These are phyloP conservation scores for Phallus indusiatus DNA, from an alignment of 768 basidiomycete genomes.

Conservation along the genomic window DNA sequence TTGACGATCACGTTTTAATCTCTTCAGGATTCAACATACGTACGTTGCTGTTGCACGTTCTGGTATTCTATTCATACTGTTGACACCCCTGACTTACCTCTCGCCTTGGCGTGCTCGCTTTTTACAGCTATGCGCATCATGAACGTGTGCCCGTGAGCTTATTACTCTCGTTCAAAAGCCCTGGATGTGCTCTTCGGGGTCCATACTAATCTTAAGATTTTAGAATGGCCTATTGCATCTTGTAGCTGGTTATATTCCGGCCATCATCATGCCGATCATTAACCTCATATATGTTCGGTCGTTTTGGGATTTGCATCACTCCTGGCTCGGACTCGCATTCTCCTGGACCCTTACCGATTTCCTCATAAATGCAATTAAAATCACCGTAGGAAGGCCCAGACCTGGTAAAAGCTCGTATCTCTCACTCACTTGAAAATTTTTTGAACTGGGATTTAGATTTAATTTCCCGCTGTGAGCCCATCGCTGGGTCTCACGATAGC, in stretches of 20 bases:
- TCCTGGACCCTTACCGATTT: constrained; percentile 53
- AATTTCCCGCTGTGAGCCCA: constrained; percentile 64
- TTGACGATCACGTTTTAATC: not conserved
- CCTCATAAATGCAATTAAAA: constrained; percentile 77
- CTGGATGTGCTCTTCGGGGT: not conserved
- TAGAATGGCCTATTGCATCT: constrained; percentile 17
- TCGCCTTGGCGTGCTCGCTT: constrained; percentile 17
- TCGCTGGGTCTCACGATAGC: constrained; percentile 52
- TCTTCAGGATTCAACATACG: constrained; percentile 27
- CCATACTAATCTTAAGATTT: not conserved
- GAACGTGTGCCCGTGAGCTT: constrained; percentile 68
- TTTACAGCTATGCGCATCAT: constrained; percentile 49
- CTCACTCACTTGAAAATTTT: not conserved
- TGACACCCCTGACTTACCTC: constrained; percentile 16
- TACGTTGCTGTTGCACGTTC: constrained; percentile 21
- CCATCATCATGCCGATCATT: constrained; percentile 60
- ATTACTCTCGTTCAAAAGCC: not conserved
- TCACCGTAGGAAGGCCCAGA: constrained; percentile 83
- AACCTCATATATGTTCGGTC: constrained; percentile 66
- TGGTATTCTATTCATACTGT: constrained; percentile 1
- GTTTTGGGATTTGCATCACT: constrained; percentile 82
- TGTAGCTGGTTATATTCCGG: constrained; percentile 52
- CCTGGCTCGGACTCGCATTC: constrained; percentile 5
- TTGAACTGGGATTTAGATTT: constrained; percentile 34
- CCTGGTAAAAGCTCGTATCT: constrained; percentile 43